A percentile compares a stretch with the other conserved stretches of the same genome.
These are phyloP conservation scores for Coriaria nepalensis DNA, from an alignment of 306 rosid genomes.

Conservation along the genomic window DNA sequence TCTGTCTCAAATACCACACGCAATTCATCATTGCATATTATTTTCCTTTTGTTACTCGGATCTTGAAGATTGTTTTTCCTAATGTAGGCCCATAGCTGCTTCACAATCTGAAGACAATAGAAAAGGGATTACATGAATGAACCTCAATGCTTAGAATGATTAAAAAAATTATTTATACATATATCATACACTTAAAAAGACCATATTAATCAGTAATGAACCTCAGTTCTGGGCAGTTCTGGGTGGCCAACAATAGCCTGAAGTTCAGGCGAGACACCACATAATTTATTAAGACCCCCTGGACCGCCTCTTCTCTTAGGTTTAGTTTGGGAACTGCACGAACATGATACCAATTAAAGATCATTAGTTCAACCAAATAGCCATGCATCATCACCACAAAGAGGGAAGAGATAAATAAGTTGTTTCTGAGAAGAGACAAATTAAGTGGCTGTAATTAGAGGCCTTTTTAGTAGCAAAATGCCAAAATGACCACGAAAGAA, in stretches of 20 bases:
- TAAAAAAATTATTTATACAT: background rate
- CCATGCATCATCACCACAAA: background rate
- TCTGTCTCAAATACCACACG: slow-evolving; percentile 53
- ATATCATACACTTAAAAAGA: slow-evolving; percentile 1
- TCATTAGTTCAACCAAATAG: background rate
- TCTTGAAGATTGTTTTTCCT: slow-evolving; percentile 47
- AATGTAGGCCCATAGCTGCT: slow-evolving; percentile 54
- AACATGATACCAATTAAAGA: slow-evolving; percentile 5
- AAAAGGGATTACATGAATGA: slow-evolving; percentile 12
- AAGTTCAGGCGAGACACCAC: slow-evolving; percentile 78
- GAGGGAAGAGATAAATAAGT: too few relatives aligned
- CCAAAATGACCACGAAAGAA: too few relatives aligned
- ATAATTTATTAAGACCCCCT: slow-evolving; percentile 69
- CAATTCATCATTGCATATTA: slow-evolving; percentile 47
- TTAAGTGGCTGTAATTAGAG: too few relatives aligned
- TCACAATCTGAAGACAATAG: slow-evolving; percentile 37
- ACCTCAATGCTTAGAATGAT: slow-evolving; percentile 5
- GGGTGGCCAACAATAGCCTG: slow-evolving; percentile 88
- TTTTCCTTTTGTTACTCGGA: slow-evolving; percentile 51
- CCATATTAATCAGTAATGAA: slow-evolving; percentile 11
- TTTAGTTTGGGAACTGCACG: slow-evolving; percentile 45
- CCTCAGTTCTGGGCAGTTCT: slow-evolving; percentile 71
- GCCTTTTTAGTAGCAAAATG: too few relatives aligned
- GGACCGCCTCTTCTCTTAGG: slow-evolving; percentile 85
- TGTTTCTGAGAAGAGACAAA: too few relatives aligned